These are phyloP conservation scores for Coemansia sp. DNA, from an alignment of 192 early-diverging fungal genomes.

Conservation along the genomic window DNA sequence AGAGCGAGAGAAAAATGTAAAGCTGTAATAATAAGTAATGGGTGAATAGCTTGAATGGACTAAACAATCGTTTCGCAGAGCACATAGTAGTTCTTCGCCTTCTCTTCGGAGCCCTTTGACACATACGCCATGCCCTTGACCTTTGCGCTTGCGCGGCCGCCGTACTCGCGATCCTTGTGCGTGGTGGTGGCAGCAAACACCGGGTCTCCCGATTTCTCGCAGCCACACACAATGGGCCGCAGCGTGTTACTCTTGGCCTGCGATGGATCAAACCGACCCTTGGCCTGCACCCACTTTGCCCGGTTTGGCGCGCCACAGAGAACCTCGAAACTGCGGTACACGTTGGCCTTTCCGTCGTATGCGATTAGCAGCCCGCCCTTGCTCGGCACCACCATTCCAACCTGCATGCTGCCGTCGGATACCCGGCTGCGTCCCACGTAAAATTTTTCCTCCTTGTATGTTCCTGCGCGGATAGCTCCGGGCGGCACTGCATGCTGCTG, in stretches of 20 bases:
- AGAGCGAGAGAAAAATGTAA: no score
- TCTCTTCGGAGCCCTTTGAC: constrained; percentile 57
- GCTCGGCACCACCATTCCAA: constrained; percentile 33
- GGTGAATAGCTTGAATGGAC: background rate
- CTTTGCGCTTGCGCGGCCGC: constrained; percentile 44
- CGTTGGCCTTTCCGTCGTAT: constrained; percentile 33
- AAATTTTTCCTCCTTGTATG: constrained; percentile 21
- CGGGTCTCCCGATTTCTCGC: constrained; percentile 54
- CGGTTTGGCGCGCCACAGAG: constrained; percentile 21
- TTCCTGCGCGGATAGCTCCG: constrained; percentile 31
- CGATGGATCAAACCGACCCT: constrained; percentile 18
- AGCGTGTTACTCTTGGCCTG: no score
- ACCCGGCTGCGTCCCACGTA: constrained; percentile 28
- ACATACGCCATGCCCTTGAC: constrained; percentile 47
- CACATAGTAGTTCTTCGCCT: constrained; percentile 54
- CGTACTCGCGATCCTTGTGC: constrained; percentile 44
- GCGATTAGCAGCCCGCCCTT: constrained; percentile 36
- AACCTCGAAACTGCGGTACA: constrained; percentile 43
- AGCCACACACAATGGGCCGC: constrained; percentile 47
- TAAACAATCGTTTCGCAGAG: constrained; percentile 42
- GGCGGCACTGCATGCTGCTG: constrained; percentile 15
- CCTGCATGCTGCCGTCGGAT: constrained; percentile 37
- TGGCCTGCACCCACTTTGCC: constrained; percentile 20
- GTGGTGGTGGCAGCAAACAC: constrained; percentile 55
- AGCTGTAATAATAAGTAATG: no score